Evolutionary conservation across 148 eudicot genomes (phyloP).

Genomic region (Gaultheria prostrata): DNA sequence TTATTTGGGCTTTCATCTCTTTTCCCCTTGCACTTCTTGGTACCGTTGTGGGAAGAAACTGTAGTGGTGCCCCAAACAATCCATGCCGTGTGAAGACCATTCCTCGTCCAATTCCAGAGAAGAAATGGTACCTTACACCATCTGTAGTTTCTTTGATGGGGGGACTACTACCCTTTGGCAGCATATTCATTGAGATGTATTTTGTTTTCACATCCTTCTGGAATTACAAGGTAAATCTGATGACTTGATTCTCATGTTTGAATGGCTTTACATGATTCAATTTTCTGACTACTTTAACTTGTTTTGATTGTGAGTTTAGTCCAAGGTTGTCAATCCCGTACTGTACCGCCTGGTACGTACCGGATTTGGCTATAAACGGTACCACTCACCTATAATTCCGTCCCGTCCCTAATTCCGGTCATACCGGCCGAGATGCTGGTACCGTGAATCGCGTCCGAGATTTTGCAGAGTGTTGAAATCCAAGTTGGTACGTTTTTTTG

Average conservation of each 20-base stretch:
- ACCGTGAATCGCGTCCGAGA: too few species aligned
- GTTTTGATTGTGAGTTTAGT: neutral
- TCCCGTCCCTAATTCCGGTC: too few species aligned
- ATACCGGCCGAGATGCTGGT: too few species aligned
- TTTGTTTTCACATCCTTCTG: slow-evolving; percentile 80
- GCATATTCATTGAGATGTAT: slow-evolving; percentile 87
- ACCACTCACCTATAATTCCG: too few species aligned
- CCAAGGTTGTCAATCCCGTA: too few species aligned
- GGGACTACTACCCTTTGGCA: slow-evolving; percentile 78
- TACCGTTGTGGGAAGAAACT: slow-evolving; percentile 81
- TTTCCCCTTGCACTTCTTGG: slow-evolving; percentile 88
- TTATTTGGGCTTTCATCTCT: slow-evolving; percentile 87
- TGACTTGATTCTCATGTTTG: neutral
- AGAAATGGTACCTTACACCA: slow-evolving; percentile 91
- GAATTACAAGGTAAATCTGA: slow-evolving; percentile 75
- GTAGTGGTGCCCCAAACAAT: slow-evolving; percentile 81
- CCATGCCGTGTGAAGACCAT: slow-evolving; percentile 89
- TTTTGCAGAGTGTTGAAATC: too few species aligned
- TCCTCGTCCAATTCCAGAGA: slow-evolving; percentile 88
- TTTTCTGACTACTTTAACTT: slow-evolving; percentile 2
- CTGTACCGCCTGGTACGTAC: too few species aligned
- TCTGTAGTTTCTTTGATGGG: slow-evolving; percentile 75
- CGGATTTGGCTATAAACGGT: too few species aligned
- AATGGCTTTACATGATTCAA: slow-evolving; percentile 3
- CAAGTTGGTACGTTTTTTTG: too few species aligned